These are phyloP conservation scores for Trichoderma sp. DNA, from an alignment of 2,329 filamentous ascomycete genomes.

Conservation along the genomic window DNA sequence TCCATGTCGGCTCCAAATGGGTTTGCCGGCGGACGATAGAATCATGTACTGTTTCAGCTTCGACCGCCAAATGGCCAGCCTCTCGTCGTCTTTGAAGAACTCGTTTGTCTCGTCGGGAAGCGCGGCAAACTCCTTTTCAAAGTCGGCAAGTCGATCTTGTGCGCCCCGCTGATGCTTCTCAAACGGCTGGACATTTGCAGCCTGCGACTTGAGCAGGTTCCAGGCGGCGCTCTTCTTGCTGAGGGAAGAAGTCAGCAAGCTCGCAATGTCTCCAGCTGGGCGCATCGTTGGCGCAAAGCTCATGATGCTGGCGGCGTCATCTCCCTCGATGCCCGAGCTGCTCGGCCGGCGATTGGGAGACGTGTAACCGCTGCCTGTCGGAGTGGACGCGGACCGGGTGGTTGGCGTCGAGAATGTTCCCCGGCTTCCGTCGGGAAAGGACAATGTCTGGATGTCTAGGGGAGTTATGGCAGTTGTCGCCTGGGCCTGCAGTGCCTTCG, in stretches of 20 bases:
- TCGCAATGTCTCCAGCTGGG: constrained; percentile 71
- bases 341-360: constrained; percentile 36
- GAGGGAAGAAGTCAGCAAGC: constrained; percentile 71
- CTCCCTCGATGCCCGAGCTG: constrained; percentile 46
- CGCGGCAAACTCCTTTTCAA: constrained; percentile 74
- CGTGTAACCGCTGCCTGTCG: constrained; percentile 39
- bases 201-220: constrained; percentile 62
- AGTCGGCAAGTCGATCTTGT: constrained; percentile 60
- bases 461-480: constrained; percentile 84
- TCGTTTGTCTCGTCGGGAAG: constrained; percentile 55
- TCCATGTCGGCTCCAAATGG: constrained; percentile 93
- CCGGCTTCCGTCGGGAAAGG: constrained; percentile 66
- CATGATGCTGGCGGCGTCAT: constrained; percentile 63
- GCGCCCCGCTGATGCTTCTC: constrained; percentile 47
- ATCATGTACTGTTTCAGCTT: constrained; percentile 98
- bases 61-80: constrained; percentile 76
- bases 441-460: constrained; percentile 74
- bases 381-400: constrained; percentile 36
- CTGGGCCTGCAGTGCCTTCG: constrained; percentile 52
- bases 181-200: constrained; percentile 59
- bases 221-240: constrained; percentile 66
- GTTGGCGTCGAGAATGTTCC: constrained; percentile 56
- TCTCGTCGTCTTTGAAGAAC: constrained; percentile 49
- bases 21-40: constrained; percentile 91
- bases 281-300: constrained; percentile 64